Evolutionary conservation across 2,329 filamentous ascomycete species (phyloP).

Genomic region (Diaporthe aspalathi): DNA sequence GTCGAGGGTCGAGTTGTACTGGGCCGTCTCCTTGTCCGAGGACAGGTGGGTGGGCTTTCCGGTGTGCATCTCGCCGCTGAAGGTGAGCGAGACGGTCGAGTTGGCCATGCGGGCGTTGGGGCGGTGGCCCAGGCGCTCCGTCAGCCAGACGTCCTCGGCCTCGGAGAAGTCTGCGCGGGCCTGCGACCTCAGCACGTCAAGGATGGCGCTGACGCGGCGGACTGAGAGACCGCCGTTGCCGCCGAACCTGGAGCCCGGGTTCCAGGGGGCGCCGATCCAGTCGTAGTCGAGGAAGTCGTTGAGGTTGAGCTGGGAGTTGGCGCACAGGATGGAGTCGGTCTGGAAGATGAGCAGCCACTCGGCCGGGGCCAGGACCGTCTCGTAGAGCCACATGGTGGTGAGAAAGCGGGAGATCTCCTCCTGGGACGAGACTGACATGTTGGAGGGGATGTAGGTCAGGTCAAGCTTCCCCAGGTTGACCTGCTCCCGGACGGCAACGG

Average conservation of each 20-base stretch:
- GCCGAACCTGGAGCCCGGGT: constrained; percentile 56
- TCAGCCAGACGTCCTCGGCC: constrained; percentile 68
- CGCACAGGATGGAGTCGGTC: constrained; percentile 66
- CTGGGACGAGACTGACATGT: constrained; percentile 59
- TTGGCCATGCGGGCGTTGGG: constrained; percentile 61
- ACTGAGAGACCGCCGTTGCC: constrained; percentile 67
- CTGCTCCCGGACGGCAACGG: constrained; percentile 60
- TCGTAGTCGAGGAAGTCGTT: constrained; percentile 66
- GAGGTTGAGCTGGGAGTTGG: constrained; percentile 62
- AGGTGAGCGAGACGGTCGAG: constrained; percentile 42
- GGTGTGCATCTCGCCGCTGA: constrained; percentile 40
- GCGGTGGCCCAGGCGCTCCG: constrained; percentile 58
- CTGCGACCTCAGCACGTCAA: constrained; percentile 60
- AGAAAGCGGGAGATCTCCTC: constrained; percentile 61
- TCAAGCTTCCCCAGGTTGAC: constrained; percentile 63
- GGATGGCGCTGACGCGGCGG: constrained; percentile 63
- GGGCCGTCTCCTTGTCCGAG: constrained; percentile 35
- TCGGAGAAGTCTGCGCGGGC: constrained; percentile 61
- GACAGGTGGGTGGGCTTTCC: constrained; percentile 36
- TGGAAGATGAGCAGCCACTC: constrained; percentile 68
- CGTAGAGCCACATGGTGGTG: constrained; percentile 64
- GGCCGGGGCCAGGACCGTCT: constrained; percentile 60
- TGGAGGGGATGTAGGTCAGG: constrained; percentile 59
- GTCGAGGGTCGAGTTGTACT: constrained; percentile 39
- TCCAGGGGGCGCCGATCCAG: constrained; percentile 63